phyloP scores from a whole-genome alignment of 305 asterid species.

The Rubia peregrina region DNA sequence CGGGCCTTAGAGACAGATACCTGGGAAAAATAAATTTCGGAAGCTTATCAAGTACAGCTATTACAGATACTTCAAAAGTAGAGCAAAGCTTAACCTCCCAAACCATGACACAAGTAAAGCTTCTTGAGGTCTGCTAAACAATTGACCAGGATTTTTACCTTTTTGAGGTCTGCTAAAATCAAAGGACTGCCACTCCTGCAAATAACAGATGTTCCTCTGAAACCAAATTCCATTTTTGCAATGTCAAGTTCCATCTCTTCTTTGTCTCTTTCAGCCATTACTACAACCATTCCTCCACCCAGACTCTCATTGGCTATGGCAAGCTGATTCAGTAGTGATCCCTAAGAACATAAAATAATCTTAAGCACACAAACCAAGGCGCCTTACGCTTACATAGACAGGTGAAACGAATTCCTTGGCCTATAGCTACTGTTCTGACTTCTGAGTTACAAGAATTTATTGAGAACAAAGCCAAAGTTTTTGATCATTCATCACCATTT shows the following conservation, averaged over 20 bases:
- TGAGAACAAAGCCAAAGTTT: not conserved
- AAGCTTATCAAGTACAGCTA: constrained; percentile 26
- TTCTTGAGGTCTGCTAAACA: not conserved
- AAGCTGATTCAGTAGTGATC: constrained; percentile 81
- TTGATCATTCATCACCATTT: not conserved
- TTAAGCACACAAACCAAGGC: constrained; percentile 5
- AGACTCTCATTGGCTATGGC: constrained; percentile 90
- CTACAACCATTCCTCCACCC: constrained; percentile 87
- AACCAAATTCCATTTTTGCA: constrained; percentile 86
- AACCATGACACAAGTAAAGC: constrained; percentile 7
- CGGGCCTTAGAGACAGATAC: constrained; percentile 93
- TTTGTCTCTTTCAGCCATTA: constrained; percentile 94
- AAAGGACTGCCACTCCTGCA: constrained; percentile 94
- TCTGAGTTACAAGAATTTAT: not conserved
- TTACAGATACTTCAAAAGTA: constrained; percentile 6
- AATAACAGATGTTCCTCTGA: constrained; percentile 83
- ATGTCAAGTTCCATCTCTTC: constrained; percentile 97
- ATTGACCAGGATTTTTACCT: constrained; percentile 31
- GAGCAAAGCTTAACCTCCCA: constrained; percentile 2
- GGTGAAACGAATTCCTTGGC: not conserved
- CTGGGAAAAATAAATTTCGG: constrained; percentile 31
- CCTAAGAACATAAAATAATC: constrained; percentile 35
- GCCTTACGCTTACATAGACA: not conserved
- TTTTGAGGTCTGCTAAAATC: constrained; percentile 79
- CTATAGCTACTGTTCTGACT: not conserved